Conservation (phyloP, 78 protist species). For the Anaeramoeba flamelloides region DNA sequence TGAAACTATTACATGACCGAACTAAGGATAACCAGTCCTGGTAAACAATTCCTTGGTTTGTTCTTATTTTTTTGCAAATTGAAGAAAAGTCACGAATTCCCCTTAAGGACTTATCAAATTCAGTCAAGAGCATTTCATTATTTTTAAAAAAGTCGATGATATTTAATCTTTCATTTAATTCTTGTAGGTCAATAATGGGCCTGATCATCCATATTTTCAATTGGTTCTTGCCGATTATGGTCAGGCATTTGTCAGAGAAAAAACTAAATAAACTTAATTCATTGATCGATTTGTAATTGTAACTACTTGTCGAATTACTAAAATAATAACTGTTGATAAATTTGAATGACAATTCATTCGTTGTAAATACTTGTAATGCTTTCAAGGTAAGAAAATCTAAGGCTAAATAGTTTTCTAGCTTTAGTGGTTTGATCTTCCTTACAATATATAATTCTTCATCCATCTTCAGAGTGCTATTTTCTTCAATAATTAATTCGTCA, state of each 20-base stretch:
- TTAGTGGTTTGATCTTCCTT: not conserved
- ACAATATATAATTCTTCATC: not conserved
- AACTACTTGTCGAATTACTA: too few species aligned
- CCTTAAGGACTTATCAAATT: too few species aligned
- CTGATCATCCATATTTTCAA: not conserved
- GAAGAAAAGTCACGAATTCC: too few species aligned
- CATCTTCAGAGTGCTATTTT: not conserved
- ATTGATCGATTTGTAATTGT: not conserved
- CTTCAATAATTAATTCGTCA: too few species aligned
- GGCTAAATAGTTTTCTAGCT: not conserved
- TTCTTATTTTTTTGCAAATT: too few species aligned
- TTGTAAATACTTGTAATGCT: not conserved
- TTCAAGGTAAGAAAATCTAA: not conserved
- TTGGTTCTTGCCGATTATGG: not conserved
- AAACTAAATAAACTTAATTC: not conserved
- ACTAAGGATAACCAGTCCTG: too few species aligned
- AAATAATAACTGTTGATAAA: too few species aligned
- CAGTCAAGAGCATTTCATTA: too few species aligned
- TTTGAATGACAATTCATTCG: not conserved
- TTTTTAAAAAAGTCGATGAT: not conserved
- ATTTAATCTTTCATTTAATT: not conserved
- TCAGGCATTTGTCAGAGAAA: not conserved
- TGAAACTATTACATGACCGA: too few species aligned
- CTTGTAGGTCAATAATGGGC: not conserved
- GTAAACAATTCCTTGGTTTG: too few species aligned